These are phyloP conservation scores for Termitomyces bulborhizus DNA, from an alignment of 768 basidiomycete species.

Conservation along the genomic window DNA sequence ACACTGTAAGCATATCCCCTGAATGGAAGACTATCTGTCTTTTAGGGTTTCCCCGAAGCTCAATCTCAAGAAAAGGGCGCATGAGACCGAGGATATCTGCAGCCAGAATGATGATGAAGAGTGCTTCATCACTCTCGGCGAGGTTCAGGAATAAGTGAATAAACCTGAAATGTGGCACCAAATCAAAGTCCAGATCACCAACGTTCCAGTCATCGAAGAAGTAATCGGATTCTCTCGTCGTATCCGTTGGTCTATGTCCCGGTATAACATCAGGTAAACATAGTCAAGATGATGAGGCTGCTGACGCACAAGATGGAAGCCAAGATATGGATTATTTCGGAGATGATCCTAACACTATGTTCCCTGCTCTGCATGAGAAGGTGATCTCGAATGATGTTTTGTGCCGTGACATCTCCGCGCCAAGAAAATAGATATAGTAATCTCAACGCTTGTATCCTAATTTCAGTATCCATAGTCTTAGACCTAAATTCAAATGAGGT, in stretches of 20 bases:
- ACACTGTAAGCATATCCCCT: slow-evolving; percentile 2
- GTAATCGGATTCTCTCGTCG: background rate
- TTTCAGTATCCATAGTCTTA: slow-evolving; percentile 1
- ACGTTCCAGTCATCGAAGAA: slow-evolving; percentile 2
- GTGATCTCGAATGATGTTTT: slow-evolving; percentile 2
- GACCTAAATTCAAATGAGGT: background rate
- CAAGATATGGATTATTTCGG: background rate
- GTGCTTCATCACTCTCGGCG: background rate
- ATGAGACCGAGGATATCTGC: slow-evolving; percentile 9
- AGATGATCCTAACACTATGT: slow-evolving; percentile 1
- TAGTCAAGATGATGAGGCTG: background rate
- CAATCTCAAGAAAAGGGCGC: slow-evolving; percentile 6
- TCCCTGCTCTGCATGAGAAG: background rate
- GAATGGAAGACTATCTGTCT: slow-evolving; percentile 3
- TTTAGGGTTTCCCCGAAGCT: background rate
- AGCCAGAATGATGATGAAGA: background rate
- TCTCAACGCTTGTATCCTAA: background rate
- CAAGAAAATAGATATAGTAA: background rate
- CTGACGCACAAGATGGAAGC: background rate
- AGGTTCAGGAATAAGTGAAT: slow-evolving; percentile 1
- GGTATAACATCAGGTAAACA: no score
- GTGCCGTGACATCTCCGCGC: background rate
- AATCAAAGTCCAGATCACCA: background rate
- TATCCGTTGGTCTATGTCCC: background rate
- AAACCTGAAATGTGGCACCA: background rate